phyloP scores from a whole-genome alignment of 352 stramenopile species.

The Pythium myriotylum region DNA sequence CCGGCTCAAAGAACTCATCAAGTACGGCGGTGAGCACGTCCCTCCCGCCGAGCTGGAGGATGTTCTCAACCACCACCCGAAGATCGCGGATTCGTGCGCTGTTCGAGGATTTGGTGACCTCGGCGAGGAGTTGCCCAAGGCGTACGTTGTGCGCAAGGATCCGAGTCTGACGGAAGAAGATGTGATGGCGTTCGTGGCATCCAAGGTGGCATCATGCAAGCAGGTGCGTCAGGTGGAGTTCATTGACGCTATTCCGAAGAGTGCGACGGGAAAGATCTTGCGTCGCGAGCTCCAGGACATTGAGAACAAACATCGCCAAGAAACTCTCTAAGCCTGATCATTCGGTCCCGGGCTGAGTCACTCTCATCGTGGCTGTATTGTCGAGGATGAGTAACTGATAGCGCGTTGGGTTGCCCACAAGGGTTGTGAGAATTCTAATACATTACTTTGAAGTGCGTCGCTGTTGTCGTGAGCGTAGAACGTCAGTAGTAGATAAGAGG shows the following conservation, averaged over 20 bases:
- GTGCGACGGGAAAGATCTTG: constrained; percentile 91
- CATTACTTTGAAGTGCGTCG: too few relatives aligned
- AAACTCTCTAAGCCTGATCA: too few relatives aligned
- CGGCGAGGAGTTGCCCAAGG: constrained; percentile 90
- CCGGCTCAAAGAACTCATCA: constrained; percentile 95
- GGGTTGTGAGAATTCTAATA: too few relatives aligned
- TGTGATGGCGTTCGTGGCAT: constrained; percentile 77
- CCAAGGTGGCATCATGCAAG: constrained; percentile 69
- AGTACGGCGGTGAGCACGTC: constrained; percentile 93
- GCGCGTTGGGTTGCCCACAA: too few relatives aligned
- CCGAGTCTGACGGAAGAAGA: constrained; percentile 48
- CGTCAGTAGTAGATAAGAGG: too few relatives aligned
- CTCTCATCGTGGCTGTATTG: too few relatives aligned
- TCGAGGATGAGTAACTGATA: too few relatives aligned
- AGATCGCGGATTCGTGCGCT: constrained; percentile 45
- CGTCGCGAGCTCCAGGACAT: constrained; percentile 66
- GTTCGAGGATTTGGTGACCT: constrained; percentile 53
- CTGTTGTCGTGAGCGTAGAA: too few relatives aligned
- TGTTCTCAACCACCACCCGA: constrained; percentile 79
- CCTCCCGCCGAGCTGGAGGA: constrained; percentile 92
- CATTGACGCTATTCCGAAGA: constrained; percentile 90
- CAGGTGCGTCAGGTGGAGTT: constrained; percentile 83
- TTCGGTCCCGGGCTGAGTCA: too few relatives aligned
- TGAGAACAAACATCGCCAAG: constrained; percentile 1
- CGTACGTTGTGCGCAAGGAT: constrained; percentile 87